These are phyloP conservation scores for Zoysia japonica DNA, from an alignment of 176 grass and related monocot genomes.

Conservation along the genomic window DNA sequence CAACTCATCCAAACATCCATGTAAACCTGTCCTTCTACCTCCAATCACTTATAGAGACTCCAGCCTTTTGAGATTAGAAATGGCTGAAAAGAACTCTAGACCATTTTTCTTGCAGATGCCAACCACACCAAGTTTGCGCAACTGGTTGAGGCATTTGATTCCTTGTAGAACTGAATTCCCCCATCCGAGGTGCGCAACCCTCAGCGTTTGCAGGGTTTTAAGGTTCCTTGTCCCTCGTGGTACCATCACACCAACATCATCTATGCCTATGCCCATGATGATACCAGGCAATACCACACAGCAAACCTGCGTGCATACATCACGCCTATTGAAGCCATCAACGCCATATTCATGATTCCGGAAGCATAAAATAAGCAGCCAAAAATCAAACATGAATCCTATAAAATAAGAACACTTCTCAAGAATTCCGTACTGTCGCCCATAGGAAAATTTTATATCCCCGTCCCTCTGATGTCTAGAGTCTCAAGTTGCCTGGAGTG, in stretches of 20 bases:
- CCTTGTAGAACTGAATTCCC: neutral
- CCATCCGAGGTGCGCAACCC: neutral
- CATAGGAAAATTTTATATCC: neutral
- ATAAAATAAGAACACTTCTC: no score
- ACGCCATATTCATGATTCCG: no score
- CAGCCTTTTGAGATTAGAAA: neutral
- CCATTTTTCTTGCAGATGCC: constrained; percentile 19
- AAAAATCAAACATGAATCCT: no score
- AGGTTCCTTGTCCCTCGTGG: neutral
- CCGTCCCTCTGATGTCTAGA: neutral
- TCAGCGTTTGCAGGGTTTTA: neutral
- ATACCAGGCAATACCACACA: neutral
- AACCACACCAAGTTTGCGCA: neutral
- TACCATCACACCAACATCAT: neutral
- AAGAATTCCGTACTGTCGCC: neutral
- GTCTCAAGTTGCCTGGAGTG: neutral
- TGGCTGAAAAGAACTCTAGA: neutral
- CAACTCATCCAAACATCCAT: no score
- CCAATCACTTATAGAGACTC: neutral
- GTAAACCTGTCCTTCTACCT: no score
- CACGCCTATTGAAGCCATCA: neutral
- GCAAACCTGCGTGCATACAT: neutral
- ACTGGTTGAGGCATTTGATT: neutral
- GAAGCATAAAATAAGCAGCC: no score
- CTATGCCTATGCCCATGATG: no score